These are phyloP conservation scores for Russula sp. DNA, from an alignment of 768 basidiomycete genomes.

Conservation along the genomic window DNA sequence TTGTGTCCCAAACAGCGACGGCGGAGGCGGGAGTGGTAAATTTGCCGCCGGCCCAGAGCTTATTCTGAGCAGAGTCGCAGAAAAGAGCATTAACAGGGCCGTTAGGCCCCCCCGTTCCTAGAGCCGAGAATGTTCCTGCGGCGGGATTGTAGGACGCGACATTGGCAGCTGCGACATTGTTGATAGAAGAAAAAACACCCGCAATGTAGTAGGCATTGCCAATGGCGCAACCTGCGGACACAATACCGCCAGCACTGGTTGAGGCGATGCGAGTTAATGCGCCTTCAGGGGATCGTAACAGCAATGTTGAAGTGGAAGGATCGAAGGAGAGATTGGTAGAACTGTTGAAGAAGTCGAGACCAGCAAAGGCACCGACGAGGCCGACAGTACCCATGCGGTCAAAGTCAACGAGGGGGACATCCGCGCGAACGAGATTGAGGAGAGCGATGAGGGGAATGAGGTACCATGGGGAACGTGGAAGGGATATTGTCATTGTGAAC, in stretches of 20 bases:
- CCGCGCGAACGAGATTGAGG: slow-evolving; percentile 30
- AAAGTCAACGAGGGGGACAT: slow-evolving; percentile 50
- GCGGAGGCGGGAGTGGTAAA: slow-evolving; percentile 63
- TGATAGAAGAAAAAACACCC: slow-evolving; percentile 76
- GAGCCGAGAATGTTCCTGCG: slow-evolving; percentile 49
- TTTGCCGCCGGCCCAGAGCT: slow-evolving; percentile 74
- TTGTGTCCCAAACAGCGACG: slow-evolving; percentile 67
- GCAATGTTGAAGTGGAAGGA: slow-evolving; percentile 62
- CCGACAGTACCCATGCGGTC: slow-evolving; percentile 88
- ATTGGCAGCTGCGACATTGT: slow-evolving; percentile 54
- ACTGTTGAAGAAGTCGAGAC: slow-evolving; percentile 69
- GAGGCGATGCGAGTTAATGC: slow-evolving; percentile 63
- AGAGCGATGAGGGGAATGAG: slow-evolving; percentile 27
- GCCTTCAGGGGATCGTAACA: slow-evolving; percentile 60
- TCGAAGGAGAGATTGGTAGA: slow-evolving; percentile 55
- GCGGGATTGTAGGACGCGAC: slow-evolving; percentile 69
- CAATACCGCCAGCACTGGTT: slow-evolving; percentile 74
- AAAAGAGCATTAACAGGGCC: slow-evolving; percentile 67
- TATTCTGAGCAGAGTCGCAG: slow-evolving; percentile 62
- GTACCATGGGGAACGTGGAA: slow-evolving; percentile 23
- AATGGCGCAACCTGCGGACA: slow-evolving; percentile 68
- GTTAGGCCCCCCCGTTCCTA: slow-evolving; percentile 66
- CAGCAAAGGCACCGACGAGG: slow-evolving; percentile 82
- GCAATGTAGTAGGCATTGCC: slow-evolving; percentile 69
- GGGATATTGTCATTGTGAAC: slow-evolving; percentile 7